These are phyloP conservation scores for Lachnellula suecica DNA, from an alignment of 2,329 filamentous ascomycete genomes.

Conservation along the genomic window DNA sequence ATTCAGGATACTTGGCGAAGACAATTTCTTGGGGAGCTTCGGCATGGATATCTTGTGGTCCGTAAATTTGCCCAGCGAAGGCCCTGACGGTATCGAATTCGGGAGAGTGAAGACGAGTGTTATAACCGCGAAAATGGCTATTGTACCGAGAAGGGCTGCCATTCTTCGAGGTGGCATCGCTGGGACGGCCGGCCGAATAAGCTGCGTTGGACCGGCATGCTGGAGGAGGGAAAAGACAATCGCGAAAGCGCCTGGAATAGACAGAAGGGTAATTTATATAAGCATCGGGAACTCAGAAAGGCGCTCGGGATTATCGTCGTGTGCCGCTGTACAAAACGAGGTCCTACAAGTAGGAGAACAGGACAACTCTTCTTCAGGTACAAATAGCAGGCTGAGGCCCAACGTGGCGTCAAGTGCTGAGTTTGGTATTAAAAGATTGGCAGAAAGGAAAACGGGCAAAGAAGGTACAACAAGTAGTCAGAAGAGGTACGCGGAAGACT, in stretches of 20 bases:
- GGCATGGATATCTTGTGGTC: slow-evolving; percentile 51
- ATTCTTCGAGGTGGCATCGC: slow-evolving; percentile 53
- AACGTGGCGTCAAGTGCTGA: no score
- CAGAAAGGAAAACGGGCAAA: no score
- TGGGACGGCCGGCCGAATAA: slow-evolving; percentile 48
- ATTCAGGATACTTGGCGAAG: slow-evolving; percentile 48
- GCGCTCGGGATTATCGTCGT: not conserved
- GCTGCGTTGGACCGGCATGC: slow-evolving; percentile 47
- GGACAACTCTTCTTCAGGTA: no score
- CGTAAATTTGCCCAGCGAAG: slow-evolving; percentile 48
- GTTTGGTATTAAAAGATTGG: no score
- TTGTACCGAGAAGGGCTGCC: slow-evolving; percentile 48
- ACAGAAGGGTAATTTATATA: not conserved
- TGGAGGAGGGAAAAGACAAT: slow-evolving; percentile 3
- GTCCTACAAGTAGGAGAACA: no score
- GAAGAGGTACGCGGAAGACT: no score
- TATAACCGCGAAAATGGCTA: slow-evolving; percentile 54
- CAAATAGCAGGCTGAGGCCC: no score
- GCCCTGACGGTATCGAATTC: slow-evolving; percentile 45
- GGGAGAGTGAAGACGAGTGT: slow-evolving; percentile 53
- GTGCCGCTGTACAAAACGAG: not conserved
- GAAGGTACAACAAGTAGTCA: no score
- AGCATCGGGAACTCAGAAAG: not conserved
- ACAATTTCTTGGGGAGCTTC: slow-evolving; percentile 41
- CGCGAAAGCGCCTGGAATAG: not conserved